Evolutionary conservation across 2,329 filamentous ascomycete genomes (phyloP).

Genomic region (Xylaria sp.): DNA sequence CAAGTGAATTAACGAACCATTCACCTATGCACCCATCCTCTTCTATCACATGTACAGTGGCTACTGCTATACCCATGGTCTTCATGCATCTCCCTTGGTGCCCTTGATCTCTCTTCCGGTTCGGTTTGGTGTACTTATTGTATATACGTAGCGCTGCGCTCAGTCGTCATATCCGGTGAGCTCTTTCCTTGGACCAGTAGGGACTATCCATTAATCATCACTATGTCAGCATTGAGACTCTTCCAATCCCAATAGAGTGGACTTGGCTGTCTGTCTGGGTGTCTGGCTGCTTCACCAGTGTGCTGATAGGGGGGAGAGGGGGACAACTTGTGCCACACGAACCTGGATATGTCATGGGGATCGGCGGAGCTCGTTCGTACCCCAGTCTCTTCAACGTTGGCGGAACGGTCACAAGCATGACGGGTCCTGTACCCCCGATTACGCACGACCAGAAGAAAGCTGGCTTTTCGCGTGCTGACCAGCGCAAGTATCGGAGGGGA

Average conservation of each 20-base stretch:
- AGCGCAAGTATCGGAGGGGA: conserved; percentile 86
- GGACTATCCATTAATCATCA: conserved; percentile 57
- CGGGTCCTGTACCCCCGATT: conserved; percentile 78
- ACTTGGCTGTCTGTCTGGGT: no score
- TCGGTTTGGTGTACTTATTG: neutral
- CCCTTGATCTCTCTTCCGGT: neutral
- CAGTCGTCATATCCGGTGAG: conserved; percentile 71
- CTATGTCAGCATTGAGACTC: conserved; percentile 39
- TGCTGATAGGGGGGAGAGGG: neutral
- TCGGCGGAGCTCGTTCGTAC: conserved; percentile 75
- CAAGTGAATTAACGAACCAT: neutral
- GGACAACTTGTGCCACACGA: conserved; percentile 54
- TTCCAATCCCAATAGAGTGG: neutral
- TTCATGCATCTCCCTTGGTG: neutral
- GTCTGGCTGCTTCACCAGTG: no score
- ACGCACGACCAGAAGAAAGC: conserved; percentile 89
- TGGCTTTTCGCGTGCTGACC: conserved; percentile 88
- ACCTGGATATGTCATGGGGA: conserved; percentile 95
- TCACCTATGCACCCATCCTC: neutral
- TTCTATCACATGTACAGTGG: conserved; percentile 19
- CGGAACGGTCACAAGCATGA: conserved; percentile 76
- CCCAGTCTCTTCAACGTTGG: conserved; percentile 78
- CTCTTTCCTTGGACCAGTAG: conserved; percentile 67
- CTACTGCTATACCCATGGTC: neutral
- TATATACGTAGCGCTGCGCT: neutral